phyloP scores from a whole-genome alignment of 208 protist genomes.

The Crithidia acanthocephali region DNA sequence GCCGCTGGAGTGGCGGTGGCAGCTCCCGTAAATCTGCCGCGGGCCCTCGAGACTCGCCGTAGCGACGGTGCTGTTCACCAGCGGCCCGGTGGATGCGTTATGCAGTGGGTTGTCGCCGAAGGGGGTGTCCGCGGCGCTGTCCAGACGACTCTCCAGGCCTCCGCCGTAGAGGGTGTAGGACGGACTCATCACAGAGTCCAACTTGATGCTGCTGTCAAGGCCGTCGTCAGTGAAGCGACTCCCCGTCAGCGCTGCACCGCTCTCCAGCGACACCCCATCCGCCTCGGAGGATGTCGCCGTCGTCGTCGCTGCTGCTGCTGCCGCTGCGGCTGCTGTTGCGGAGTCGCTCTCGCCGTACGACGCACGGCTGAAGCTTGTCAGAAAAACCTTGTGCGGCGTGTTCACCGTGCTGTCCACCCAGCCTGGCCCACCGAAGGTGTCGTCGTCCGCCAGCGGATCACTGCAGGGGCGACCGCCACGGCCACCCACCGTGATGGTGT shows the following conservation, averaged over 20 bases:
- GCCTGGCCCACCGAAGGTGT: background rate
- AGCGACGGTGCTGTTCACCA: background rate
- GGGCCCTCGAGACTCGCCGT: background rate
- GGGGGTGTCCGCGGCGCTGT: background rate
- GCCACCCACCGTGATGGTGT: background rate
- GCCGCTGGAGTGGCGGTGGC: too few relatives aligned
- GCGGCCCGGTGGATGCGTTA: background rate
- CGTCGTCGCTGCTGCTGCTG: background rate
- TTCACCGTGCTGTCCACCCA: background rate
- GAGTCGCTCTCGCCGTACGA: background rate
- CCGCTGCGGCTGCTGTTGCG: too few relatives aligned
- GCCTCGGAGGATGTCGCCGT: background rate
- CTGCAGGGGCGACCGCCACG: background rate
- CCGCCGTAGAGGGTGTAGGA: background rate
- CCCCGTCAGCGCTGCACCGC: background rate
- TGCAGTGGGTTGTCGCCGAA: background rate
- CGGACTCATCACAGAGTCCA: background rate
- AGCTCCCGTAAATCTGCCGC: too few relatives aligned
- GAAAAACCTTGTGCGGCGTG: background rate
- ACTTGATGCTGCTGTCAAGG: background rate
- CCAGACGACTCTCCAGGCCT: background rate
- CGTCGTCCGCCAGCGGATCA: background rate
- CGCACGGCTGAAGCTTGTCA: background rate
- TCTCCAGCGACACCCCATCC: background rate
- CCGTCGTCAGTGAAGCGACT: background rate